Evolutionary conservation across 2,329 filamentous ascomycete genomes (phyloP), one percentile per base, ranked within the genome.

Genomic region (Alternaria hordeiaustralica): DNA sequence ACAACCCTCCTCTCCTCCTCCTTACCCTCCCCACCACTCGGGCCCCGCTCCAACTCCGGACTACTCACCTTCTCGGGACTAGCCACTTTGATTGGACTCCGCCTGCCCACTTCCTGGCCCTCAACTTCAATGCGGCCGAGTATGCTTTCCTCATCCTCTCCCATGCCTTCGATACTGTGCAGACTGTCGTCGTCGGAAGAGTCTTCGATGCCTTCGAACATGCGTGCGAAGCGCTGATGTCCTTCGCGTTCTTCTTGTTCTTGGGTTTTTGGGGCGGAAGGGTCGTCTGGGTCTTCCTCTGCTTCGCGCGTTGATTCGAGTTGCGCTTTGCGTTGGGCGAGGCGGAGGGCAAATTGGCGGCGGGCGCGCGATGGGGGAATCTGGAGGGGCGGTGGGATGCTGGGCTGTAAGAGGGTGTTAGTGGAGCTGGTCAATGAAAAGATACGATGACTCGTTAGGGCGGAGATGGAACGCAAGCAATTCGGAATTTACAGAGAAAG

Each of bases 281-380:
- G 50, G 7, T 57, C 58, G 10, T 67, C 59, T 3, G 51, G 51
- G 11, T 71, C 72, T 4, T 72, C 71, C 28, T 70, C 70, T 21
- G 58, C 60, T 13, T 75, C 70, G 30, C 61, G 62, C 1, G 68
- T 69, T 3, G 69, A 69, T 63, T 78, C 75, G 12, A 78, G 67
- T 21, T 74, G 65, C 10, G 76, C 77, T 63, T 82, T 82, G 45
- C 79, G 92, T 88, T 74, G 79, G 3, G 83, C 83, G 13, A 98
- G 86, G 12, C 94, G 89, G 12, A 92, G 92, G n/a, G 94, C 94
- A n/a, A 98, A 87, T 79, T 97, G 93, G 59, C 93, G 86, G 55
- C 95, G 89, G 8, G 95, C 95, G 56, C 95, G 89, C 8, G 93
- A 96, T 3, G 95, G 94, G 1, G 92, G 90, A 36, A 95, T 89